Base-by-base conservation (phyloP, 2,329 filamentous ascomycete species). In the Akanthomyces uredinophilus region DNA sequence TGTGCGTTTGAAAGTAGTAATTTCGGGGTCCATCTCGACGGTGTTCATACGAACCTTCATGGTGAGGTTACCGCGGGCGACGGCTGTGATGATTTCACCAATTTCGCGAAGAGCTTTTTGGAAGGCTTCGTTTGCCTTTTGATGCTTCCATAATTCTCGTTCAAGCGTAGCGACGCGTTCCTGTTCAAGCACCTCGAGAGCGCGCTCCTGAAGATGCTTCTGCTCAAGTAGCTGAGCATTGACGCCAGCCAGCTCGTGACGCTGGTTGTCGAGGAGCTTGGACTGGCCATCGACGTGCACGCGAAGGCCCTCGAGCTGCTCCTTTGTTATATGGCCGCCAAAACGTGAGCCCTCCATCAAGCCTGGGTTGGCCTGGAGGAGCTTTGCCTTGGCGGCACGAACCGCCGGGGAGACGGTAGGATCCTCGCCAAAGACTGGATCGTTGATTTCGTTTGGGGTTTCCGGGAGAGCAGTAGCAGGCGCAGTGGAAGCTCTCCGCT, bases 51-150 rank as follows among this genome's bases (percentile, higher is more conserved):
- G 87, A 66, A 97, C 94, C 78, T 96, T 96, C 82, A 96, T 97
- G 74, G 92, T 96, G 64, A 98, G 82, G 73, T 98, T 94, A 76
- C 94, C 94, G 70, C 92, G 91, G 62, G 94, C 95, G 67, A 98
- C 95, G 65, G 94, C 93, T 24, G 95, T 97, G 70, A 98, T 91
- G 69, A 99, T 98, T 72, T 94, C 95, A 69, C 95, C 95, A 68
- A 99, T 98, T 75, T 99, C 95, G 66, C 93, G 87, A 39, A 99
- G 79, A 13, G 95, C 95, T 77, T 98, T 98, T 74, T 98, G 93
- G 83, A 98, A 99, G 69, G 95, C 96, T 76, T 96, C 88, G 76
- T 99, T 99, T 72, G 96, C 95, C 77, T 97, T 95, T 74, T 96
- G 93, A 72, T 97, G 93, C 78, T 98, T 98, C 81, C 90, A 92